Conservation (phyloP, 495 filamentous ascomycete genomes). For the Sordaria brevicollis region DNA sequence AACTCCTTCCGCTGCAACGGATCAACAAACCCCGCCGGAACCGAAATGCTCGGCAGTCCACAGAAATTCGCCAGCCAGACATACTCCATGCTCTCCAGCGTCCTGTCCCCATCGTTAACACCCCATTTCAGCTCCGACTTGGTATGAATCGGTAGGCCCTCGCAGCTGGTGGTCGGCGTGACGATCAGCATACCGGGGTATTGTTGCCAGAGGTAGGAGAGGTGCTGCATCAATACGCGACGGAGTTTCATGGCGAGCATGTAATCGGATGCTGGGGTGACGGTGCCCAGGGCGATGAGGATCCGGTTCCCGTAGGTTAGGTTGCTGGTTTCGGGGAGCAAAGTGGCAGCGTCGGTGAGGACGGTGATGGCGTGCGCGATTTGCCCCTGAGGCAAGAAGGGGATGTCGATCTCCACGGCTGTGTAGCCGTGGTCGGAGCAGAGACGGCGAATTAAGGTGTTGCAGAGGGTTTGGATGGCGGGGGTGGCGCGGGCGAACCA, state of each 20-base stretch:
- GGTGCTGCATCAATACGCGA: constrained; percentile 66
- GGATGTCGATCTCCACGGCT: constrained; percentile 58
- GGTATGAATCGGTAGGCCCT: constrained; percentile 52
- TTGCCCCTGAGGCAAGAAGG: constrained; percentile 64
- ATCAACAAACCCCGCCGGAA: constrained; percentile 57
- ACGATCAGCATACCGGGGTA: constrained; percentile 68
- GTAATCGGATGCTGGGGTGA: constrained; percentile 57
- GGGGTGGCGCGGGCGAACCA: constrained; percentile 64
- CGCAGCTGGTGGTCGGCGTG: constrained; percentile 63
- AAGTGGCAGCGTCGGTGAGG: constrained; percentile 53
- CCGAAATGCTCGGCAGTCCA: constrained; percentile 58
- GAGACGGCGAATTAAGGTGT: constrained; percentile 48
- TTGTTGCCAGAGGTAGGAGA: constrained; percentile 55
- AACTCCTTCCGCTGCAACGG: constrained; percentile 14
- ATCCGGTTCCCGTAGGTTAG: constrained; percentile 62
- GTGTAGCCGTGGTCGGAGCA: constrained; percentile 46
- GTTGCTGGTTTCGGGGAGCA: constrained; percentile 19
- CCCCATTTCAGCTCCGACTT: constrained; percentile 50
- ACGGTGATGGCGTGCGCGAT: constrained; percentile 72
- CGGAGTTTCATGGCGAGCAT: constrained; percentile 68
- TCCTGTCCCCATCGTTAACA: constrained; percentile 57
- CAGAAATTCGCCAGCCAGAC: constrained; percentile 77
- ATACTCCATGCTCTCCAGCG: constrained; percentile 72
- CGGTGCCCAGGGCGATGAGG: constrained; percentile 51
- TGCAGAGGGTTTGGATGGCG: constrained; percentile 47